Conservation (phyloP, 2,329 filamentous ascomycete species). For the Podosphaera xanthii region DNA sequence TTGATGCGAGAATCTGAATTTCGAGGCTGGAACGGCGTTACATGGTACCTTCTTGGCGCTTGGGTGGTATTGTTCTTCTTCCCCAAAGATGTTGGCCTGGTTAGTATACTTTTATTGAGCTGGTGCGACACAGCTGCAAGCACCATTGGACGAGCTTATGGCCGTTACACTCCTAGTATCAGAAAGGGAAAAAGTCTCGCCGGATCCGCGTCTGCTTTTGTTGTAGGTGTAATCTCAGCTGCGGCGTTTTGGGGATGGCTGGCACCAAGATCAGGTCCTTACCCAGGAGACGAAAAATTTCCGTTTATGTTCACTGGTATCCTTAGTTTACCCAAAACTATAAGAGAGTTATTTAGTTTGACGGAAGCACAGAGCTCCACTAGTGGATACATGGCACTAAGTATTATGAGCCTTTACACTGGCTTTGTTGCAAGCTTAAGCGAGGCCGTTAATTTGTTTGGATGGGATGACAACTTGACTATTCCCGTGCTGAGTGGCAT, state of each 20-base stretch:
- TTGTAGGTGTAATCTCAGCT: slow-evolving; percentile 64
- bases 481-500: slow-evolving; percentile 80
- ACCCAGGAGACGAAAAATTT: slow-evolving; percentile 43
- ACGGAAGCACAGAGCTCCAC: slow-evolving; percentile 35
- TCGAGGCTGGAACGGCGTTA: slow-evolving; percentile 83
- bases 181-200: slow-evolving; percentile 79
- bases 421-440: slow-evolving; percentile 76
- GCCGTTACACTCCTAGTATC: slow-evolving; percentile 67
- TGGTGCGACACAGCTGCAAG: slow-evolving; percentile 97
- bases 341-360: slow-evolving; percentile 38
- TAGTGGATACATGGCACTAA: slow-evolving; percentile 48
- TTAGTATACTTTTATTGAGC: slow-evolving; percentile 72
- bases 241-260: slow-evolving; percentile 75
- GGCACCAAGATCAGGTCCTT: slow-evolving; percentile 42
- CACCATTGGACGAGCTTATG: slow-evolving; percentile 78
- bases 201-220: slow-evolving; percentile 63
- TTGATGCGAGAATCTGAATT: slow-evolving; percentile 96
- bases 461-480: slow-evolving; percentile 92
- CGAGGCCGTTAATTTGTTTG: slow-evolving; percentile 76
- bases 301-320: slow-evolving; percentile 63
- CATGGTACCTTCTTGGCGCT: slow-evolving; percentile 82
- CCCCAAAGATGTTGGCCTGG: slow-evolving; percentile 79
- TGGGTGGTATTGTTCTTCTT: slow-evolving; percentile 72
- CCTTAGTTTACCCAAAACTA: slow-evolving; percentile 41
- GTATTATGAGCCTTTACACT: slow-evolving; percentile 62